A percentile compares a stretch with the other conserved stretches of the same genome.
Evolutionary conservation across 2,329 filamentous ascomycete species (phyloP).

Genomic region (Penicillium sp.): DNA sequence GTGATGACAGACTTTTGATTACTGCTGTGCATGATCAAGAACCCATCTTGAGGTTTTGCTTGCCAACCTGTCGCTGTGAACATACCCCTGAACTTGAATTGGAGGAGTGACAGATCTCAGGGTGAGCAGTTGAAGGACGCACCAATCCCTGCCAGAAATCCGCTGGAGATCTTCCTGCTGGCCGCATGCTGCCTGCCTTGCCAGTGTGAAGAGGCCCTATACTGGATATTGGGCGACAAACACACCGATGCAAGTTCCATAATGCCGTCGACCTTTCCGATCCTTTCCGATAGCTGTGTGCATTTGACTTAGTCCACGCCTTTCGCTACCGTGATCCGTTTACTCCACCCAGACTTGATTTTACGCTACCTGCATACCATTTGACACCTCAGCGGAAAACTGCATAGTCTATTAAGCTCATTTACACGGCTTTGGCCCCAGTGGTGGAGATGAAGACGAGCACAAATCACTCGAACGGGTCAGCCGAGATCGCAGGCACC

Average conservation of each 20-base stretch:
- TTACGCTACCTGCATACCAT: background rate
- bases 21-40: constrained; percentile 1
- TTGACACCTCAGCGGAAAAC: background rate
- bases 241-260: constrained; percentile 10
- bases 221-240: background rate
- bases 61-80: background rate
- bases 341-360: background rate
- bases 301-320: constrained; percentile 16
- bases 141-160: background rate
- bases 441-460: constrained; percentile 22
- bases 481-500: constrained; percentile 7
- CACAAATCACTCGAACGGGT: constrained; percentile 24
- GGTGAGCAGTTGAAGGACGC: background rate
- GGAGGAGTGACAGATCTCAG: background rate
- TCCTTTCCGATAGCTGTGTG: constrained; percentile 9
- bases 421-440: constrained; percentile 9
- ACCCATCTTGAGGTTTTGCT: background rate
- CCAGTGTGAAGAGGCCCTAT: background rate
- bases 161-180: background rate
- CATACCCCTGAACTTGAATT: background rate
- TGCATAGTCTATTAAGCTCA: background rate
- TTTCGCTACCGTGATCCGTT: constrained; percentile 6
- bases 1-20: background rate
- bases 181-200: background rate
- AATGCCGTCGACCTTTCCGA: constrained; percentile 13